Conservation (phyloP, 345 rosid genomes). For the Arabidopsis suecica region DNA sequence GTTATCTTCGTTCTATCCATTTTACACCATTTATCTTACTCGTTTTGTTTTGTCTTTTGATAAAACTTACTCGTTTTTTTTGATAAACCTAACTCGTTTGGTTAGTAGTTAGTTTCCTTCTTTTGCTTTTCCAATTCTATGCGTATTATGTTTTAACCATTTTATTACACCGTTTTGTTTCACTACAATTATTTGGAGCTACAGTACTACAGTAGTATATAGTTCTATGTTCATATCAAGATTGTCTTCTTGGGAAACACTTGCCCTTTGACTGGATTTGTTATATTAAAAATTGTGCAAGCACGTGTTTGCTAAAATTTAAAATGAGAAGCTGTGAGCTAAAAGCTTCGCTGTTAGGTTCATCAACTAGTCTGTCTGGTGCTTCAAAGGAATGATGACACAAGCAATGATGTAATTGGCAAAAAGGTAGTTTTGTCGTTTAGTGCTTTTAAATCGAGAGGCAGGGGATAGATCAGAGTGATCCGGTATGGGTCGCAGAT, state of each 20-base stretch:
- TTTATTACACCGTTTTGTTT: not conserved
- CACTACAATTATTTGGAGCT: not conserved
- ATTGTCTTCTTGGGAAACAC: conserved; percentile 26
- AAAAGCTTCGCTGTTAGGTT: conserved; percentile 16
- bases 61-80: too few species aligned
- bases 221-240: not conserved
- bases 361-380: conserved; percentile 5
- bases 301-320: conserved; percentile 22
- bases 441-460: conserved; percentile 5
- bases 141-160: not conserved
- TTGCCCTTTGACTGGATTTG: conserved; percentile 2
- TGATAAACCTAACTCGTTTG: too few species aligned
- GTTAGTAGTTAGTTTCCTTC: not conserved
- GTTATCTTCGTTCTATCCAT: not conserved
- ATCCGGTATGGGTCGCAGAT: conserved; percentile 34
- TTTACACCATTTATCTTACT: not conserved
- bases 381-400: conserved; percentile 24
- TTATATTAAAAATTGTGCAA: not conserved
- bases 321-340: not conserved
- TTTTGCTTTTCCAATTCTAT: not conserved
- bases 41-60: not conserved
- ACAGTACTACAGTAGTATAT: not conserved
- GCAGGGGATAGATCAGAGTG: not conserved
- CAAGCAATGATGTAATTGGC: conserved; percentile 28
- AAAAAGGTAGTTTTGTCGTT: conserved; percentile 37